Evolutionary conservation across 495 filamentous ascomycete genomes (phyloP).

Genomic region (Podospora pseudopauciseta): DNA sequence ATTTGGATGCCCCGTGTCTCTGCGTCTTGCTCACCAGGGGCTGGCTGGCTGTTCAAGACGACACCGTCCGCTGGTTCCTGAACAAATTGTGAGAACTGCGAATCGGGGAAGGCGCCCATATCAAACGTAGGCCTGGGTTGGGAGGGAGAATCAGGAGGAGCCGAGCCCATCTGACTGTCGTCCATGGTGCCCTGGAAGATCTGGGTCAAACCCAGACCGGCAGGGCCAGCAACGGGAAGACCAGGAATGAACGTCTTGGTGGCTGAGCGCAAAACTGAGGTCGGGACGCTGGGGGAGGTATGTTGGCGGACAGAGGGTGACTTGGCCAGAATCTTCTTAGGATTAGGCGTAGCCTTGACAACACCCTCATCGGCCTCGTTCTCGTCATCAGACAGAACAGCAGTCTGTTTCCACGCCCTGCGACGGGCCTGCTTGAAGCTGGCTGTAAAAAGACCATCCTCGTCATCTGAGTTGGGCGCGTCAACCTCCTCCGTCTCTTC

Average conservation of each 20-base stretch:
- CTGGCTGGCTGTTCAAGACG: conserved; percentile 62
- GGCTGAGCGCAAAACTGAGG: conserved; percentile 53
- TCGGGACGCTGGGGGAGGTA: conserved; percentile 46
- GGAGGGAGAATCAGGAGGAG: conserved; percentile 30
- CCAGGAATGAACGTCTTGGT: conserved; percentile 59
- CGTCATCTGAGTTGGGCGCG: conserved; percentile 28
- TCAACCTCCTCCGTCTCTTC: conserved; percentile 38
- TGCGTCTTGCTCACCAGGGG: conserved; percentile 34
- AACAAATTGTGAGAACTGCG: conserved; percentile 47
- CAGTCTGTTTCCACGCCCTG: conserved; percentile 41
- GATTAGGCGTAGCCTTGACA: conserved; percentile 42
- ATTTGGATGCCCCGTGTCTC: conserved; percentile 50
- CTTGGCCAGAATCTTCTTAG: conserved; percentile 34
- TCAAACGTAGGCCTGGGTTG: conserved; percentile 41
- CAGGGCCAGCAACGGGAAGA: conserved; percentile 52
- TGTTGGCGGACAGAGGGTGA: conserved; percentile 36
- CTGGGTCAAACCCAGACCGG: conserved; percentile 75
- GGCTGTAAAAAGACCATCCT: conserved; percentile 32
- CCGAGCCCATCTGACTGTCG: conserved; percentile 48
- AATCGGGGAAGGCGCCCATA: conserved; percentile 41
- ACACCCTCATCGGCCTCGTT: conserved; percentile 59
- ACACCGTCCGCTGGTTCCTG: conserved; percentile 53
- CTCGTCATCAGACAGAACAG: conserved; percentile 60
- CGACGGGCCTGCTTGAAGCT: conserved; percentile 35
- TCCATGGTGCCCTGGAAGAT: conserved; percentile 91